These are phyloP conservation scores for Helicocarpus griseus DNA, from an alignment of 2,329 filamentous ascomycete genomes.

Conservation along the genomic window DNA sequence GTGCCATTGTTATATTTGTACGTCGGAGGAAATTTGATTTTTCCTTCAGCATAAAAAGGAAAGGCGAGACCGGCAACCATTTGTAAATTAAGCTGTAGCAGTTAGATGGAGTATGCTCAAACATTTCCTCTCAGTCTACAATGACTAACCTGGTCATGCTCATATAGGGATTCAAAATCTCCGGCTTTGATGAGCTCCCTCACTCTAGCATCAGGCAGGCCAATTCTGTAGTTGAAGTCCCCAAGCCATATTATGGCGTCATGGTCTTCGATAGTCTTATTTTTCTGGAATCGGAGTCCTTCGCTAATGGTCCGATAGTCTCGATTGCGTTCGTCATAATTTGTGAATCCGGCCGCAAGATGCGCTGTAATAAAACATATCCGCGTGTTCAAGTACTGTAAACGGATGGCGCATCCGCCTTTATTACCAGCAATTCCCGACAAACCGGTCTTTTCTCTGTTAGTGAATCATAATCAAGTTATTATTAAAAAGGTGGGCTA, in stretches of 20 bases:
- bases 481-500: not conserved
- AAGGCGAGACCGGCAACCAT: conserved; percentile 91
- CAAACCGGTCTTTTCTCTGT: conserved; percentile 57
- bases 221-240: conserved; percentile 97
- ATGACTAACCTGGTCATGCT: conserved; percentile 70
- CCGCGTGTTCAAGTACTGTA: conserved; percentile 87
- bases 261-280: conserved; percentile 84
- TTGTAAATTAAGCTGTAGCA: conserved; percentile 68
- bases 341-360: conserved; percentile 88
- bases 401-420: conserved; percentile 88
- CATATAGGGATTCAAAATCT: conserved; percentile 71
- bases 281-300: conserved; percentile 82
- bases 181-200: conserved; percentile 61
- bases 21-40: conserved; percentile 80
- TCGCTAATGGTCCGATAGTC: conserved; percentile 85
- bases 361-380: conserved; percentile 96
- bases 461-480: conserved; percentile 12
- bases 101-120: not conserved
- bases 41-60: conserved; percentile 81
- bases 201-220: conserved; percentile 67
- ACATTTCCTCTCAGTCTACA: not conserved
- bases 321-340: conserved; percentile 90
- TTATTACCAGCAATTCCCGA: conserved; percentile 98
- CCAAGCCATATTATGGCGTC: conserved; percentile 89
- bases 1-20: conserved; percentile 91